Percentiles rank a stretch among this genome's conserved stretches.
phyloP scores from a whole-genome alignment of 148 eudicot genomes.

The Rhododendron kiyosumense region DNA sequence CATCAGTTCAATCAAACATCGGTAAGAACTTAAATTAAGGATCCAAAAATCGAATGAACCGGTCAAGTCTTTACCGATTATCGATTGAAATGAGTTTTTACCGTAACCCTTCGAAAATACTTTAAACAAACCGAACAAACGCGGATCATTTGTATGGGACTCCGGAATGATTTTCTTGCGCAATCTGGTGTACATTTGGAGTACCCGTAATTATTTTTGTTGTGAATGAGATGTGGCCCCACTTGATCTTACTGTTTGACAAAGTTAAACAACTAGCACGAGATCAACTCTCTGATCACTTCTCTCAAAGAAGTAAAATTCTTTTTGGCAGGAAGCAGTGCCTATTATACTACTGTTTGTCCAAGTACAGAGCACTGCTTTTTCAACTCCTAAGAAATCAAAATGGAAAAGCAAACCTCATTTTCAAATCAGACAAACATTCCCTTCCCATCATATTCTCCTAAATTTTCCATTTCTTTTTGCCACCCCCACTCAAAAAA shows the following conservation, averaged over 20 bases:
- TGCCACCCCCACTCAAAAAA: slow-evolving; percentile 15
- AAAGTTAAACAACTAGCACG: not conserved
- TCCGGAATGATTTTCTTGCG: not conserved
- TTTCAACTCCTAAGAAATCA: not conserved
- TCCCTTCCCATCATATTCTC: not conserved
- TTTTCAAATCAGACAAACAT: not conserved
- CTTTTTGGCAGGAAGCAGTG: not conserved
- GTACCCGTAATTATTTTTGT: not conserved
- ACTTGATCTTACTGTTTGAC: not conserved
- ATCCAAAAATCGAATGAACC: too few species aligned
- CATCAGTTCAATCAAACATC: not conserved
- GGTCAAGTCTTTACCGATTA: not conserved
- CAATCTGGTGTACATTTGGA: not conserved
- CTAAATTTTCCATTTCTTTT: not conserved
- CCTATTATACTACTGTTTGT: not conserved
- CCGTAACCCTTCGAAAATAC: too few species aligned
- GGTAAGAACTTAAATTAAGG: not conserved
- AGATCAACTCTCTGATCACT: not conserved
- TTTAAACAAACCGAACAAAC: too few species aligned
- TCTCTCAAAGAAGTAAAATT: not conserved
- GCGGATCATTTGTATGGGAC: not conserved
- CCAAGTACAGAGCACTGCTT: not conserved
- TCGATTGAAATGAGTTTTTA: too few species aligned
- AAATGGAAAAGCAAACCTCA: slow-evolving; percentile 1
- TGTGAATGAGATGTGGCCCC: not conserved